These are phyloP conservation scores for Boletus vermiculosoides DNA, from an alignment of 768 basidiomycete genomes.

Conservation along the genomic window DNA sequence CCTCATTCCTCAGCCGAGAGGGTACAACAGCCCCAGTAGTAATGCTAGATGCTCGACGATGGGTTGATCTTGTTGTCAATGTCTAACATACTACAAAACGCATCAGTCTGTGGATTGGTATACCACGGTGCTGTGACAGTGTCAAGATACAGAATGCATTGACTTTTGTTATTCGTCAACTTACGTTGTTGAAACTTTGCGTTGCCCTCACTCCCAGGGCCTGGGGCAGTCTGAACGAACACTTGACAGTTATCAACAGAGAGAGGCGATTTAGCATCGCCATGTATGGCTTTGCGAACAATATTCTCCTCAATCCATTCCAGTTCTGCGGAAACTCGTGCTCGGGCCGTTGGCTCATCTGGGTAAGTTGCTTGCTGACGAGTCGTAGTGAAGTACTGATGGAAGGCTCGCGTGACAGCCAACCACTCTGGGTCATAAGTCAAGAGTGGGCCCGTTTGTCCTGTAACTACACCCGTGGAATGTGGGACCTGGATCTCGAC, in stretches of 20 bases:
- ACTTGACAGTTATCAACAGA: constrained; percentile 56
- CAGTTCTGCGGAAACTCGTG: constrained; percentile 55
- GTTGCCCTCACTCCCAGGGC: constrained; percentile 41
- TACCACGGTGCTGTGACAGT: constrained; percentile 62
- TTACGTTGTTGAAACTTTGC: constrained; percentile 41
- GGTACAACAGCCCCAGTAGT: neutral
- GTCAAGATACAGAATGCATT: neutral
- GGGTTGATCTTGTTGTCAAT: constrained; percentile 70
- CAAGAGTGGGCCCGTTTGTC: constrained; percentile 37
- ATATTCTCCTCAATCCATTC: constrained; percentile 70
- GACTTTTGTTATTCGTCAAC: constrained; percentile 14
- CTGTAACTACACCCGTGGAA: constrained; percentile 9
- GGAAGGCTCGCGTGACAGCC: constrained; percentile 85
- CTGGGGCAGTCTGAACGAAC: constrained; percentile 68
- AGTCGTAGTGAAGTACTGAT: constrained; percentile 66
- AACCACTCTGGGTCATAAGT: constrained; percentile 92
- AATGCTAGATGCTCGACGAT: constrained; percentile 6
- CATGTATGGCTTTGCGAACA: constrained; percentile 15
- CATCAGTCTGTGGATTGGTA: constrained; percentile 85
- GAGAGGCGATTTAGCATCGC: constrained; percentile 2
- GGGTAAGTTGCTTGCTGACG: constrained; percentile 59
- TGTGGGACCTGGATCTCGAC: constrained; percentile 53
- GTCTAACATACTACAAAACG: constrained; percentile 77
- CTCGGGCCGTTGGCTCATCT: constrained; percentile 45
- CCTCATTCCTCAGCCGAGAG: neutral